Base-by-base conservation (phyloP, 176 grass and related monocot genomes). In the Raddia distichophylla region DNA sequence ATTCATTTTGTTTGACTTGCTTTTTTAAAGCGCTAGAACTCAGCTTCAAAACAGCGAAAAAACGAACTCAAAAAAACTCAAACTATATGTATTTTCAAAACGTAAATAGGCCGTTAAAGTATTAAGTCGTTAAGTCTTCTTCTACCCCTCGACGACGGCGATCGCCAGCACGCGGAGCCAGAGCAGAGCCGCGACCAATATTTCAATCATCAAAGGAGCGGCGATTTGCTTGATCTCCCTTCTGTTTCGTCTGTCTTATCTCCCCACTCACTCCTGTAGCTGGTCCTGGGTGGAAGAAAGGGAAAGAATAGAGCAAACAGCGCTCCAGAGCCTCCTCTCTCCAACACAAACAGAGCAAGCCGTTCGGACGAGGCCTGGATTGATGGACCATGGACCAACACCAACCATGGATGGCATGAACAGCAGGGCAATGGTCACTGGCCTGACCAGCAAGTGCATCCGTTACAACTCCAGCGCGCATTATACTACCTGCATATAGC, bases 151-250 rank as follows among this genome's bases (percentile, higher is more conserved):
- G 49, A 66, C 73, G 52, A 49, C 83, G 77, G 67, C 60, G 72
- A 73, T 72, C 19, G 56, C 42, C 69, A 47, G 18, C 8, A 74
- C 34, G 63, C 74, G 35, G 55, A 78, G 57, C 56, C 15, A 27
- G 58, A 80, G 59, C 74, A 82, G 16, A 80, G 83, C 87, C 51
- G 83, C 60, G 81, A 85, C 15, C 67, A 85, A 61, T 59, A 63
- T 16, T 14, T 40, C 72, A 40, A 76, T 62, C 87, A 87, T 90
- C 81, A 87, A 83, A 73, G 40, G 35, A 55, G 43, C 49, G 57
- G 15, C 61, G n/a, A 35, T n/a, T 60, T 60, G 2, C 46, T 27
- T n/a, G 37, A 40, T 1, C 37, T 2, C 37, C 37, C 37, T 40
- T 40, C 37, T 40, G 37, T 4, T 40, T 40, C 6, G n/a, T n/a